These are phyloP conservation scores for Apiotrichum gracile DNA, from an alignment of 1,284 basidiomycete genomes.

Conservation along the genomic window DNA sequence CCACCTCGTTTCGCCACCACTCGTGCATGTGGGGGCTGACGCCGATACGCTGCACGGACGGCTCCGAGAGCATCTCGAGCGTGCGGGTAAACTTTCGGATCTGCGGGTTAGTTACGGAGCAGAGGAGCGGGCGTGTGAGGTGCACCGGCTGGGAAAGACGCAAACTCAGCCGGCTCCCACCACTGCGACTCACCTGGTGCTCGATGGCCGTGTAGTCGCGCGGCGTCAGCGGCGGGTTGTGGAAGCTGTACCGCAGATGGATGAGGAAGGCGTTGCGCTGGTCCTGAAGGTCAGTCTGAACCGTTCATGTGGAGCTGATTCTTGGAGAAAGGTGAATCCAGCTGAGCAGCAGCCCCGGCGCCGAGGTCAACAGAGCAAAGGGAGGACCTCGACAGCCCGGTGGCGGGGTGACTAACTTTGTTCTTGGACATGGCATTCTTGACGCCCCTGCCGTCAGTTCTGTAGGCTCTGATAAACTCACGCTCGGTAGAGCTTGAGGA, in stretches of 20 bases:
- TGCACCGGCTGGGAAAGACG: background rate
- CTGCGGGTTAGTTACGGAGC: slow-evolving; percentile 21
- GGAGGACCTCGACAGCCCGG: background rate
- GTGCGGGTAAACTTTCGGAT: slow-evolving; percentile 41
- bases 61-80: slow-evolving; percentile 42
- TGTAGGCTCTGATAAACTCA: background rate
- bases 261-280: slow-evolving; percentile 33
- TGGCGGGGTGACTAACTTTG: slow-evolving; percentile 14
- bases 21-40: slow-evolving; percentile 38
- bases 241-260: slow-evolving; percentile 45
- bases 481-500: slow-evolving; percentile 40
- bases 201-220: slow-evolving; percentile 48
- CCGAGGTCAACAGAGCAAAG: no score
- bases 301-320: background rate
- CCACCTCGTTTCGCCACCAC: slow-evolving; percentile 44
- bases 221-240: slow-evolving; percentile 36
- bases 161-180: no score
- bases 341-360: no score
- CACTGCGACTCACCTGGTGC: slow-evolving; percentile 44
- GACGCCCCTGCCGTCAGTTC: slow-evolving; percentile 27
- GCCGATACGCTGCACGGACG: slow-evolving; percentile 35
- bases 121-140: background rate
- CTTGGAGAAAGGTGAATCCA: no score
- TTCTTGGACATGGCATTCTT: slow-evolving; percentile 35
- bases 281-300: slow-evolving; percentile 4